Base-by-base conservation (phyloP, 2,329 filamentous ascomycete species). In the Botrytis byssoidea region DNA sequence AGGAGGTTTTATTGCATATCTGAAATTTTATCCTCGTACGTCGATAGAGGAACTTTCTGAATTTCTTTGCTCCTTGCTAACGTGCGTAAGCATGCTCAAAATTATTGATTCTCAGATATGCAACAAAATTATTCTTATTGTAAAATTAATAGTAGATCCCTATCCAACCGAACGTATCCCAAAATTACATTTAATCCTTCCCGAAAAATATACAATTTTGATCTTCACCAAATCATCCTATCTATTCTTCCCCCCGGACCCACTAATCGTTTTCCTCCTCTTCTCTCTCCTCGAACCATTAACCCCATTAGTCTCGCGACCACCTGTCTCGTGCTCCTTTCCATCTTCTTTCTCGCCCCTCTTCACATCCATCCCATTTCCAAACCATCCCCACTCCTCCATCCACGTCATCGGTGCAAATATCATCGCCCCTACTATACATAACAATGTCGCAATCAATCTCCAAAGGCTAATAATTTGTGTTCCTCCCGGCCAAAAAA, bases 401-500 rank as follows among this genome's bases (percentile, higher is more conserved):
- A 84, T 76, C 83, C 83, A 85, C 32, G 85, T 85, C 32, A 89
- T 79, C 12, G 88, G 88, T 79, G 83, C 85, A 29, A 87, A 78
- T 16, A 85, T 29, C 64, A 87, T 73, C 1, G 89, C 85, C 0
- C 89, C 89, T 1, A 92, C 1, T 1, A 92, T 83, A 77, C 92
- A 95, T 6, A 92, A 80, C 5, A 88, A 75, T 0, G 92, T 91
- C 5, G 89, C 89, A 67, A 68, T 3, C 70, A 42, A 40, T 20
- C 60, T 59, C 86, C 88, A 92, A 4, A 86, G 76, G 82, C 88
- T 85, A 1, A 94, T 81, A 2, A 91, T 46, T 12, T 85, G 82
- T 0, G 88, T 89, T 0, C 91, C 82, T 0, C 88, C 86, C 18
- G 91, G 89, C 25, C 88, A 79, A 29, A 95, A 78, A 79, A 97